Evolutionary conservation across 2,329 filamentous ascomycete genomes (phyloP), one percentile per base, ranked within the genome.

Genomic region (Ceratocystis eucalypticola): DNA sequence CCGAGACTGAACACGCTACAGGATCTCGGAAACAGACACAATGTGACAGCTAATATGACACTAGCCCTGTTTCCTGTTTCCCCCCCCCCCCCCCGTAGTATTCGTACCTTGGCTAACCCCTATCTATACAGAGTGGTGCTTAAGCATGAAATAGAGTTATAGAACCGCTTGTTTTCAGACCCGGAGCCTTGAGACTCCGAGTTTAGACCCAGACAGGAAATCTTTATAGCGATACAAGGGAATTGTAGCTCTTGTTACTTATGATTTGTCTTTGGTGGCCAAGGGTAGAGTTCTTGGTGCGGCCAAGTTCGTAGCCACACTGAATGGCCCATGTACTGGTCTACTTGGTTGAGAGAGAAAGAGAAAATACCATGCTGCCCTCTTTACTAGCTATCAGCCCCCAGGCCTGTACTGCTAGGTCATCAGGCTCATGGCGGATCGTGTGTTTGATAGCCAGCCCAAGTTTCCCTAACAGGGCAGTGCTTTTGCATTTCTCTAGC

Each of bases 1-100:
- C 72, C 78, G 78, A 81, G 79, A 81, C 79, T 74, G 69, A 71
- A 76, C 41, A 76, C 80, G 79, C 77, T 76, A 79, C 79, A 79
- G 71, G 70, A 67, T 59, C 15, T 37, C 62, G 28, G 33, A 59
- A 59, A 59, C 28, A 20, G 28, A 8, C 12, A 37, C 25, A 59
- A 59, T 37, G 28, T 59, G 53, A 15, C 48, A 53, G 63, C 48
- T 61, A 53, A 28, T 28, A 45, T 30, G 20, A 45, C 48, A 25
- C 12, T 50, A 20, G 55, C 28, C 45, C 30, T 30, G 30, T 61
- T 53, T 45, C 30, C 15, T 28, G 12, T 50, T 44, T 15, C 63
- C 17, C 12, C n/a, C 53, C 50, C 20, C 17, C 63, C 17, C 12
- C n/a, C 53, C 41, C 20, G 30, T 22, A 62, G 12, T 46, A 53